phyloP scores from a whole-genome alignment of 2,329 filamentous ascomycete genomes.

The Aspergillus ustus region DNA sequence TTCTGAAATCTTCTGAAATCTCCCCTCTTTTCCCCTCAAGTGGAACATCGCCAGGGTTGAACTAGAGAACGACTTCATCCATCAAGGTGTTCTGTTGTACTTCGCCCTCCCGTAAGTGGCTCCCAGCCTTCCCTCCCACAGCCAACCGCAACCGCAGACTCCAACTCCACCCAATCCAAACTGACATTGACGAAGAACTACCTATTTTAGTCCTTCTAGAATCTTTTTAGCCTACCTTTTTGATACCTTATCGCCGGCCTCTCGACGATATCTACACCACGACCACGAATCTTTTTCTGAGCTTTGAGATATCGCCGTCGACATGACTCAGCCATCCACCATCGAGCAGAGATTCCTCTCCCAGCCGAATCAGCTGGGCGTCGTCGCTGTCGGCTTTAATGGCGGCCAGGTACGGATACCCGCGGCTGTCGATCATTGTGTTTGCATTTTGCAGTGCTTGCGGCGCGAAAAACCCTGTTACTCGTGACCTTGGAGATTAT shows the following conservation, averaged over 20 bases:
- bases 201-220: conserved; percentile 27
- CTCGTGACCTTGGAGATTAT: not conserved
- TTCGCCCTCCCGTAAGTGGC: not conserved
- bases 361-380: conserved; percentile 77
- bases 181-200: not conserved
- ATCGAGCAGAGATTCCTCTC: conserved; percentile 77
- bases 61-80: not conserved
- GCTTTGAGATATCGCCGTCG: not conserved
- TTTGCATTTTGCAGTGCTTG: conserved; percentile 1
- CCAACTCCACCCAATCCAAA: conserved; percentile 19
- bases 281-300: not conserved
- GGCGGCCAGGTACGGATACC: conserved; percentile 78
- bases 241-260: conserved; percentile 11
- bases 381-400: conserved; percentile 95
- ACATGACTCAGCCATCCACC: conserved; percentile 62
- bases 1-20: not conserved
- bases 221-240: conserved; percentile 20
- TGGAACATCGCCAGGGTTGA: not conserved
- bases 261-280: not conserved
- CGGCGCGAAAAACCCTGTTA: not conserved
- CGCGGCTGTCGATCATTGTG: conserved; percentile 20
- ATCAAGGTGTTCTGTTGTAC: not conserved
- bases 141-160: not conserved
- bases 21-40: not conserved
- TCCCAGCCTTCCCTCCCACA: not conserved